Conservation (phyloP, 345 rosid genomes). For the Erodium maritimum region DNA sequence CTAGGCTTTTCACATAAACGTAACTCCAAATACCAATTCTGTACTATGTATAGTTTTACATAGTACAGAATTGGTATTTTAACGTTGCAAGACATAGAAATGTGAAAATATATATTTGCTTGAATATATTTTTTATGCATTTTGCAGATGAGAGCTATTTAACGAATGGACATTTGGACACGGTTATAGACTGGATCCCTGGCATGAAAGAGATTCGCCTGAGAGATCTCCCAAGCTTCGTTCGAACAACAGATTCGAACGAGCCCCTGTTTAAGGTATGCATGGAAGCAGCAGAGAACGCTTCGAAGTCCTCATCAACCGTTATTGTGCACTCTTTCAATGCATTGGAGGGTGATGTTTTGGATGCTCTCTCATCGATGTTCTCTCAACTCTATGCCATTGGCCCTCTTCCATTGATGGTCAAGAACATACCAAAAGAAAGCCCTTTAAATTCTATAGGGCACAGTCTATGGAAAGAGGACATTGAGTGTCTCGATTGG, state of each 20-base stretch:
- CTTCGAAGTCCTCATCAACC: constrained; percentile 2
- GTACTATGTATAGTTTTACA: no score
- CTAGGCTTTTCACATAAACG: no score
- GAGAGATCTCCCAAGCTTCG: constrained; percentile 8
- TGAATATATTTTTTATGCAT: no score
- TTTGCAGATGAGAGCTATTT: constrained; percentile 6
- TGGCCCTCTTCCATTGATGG: constrained; percentile 4
- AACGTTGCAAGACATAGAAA: no score
- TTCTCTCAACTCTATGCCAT: constrained; percentile 4
- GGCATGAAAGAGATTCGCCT: constrained; percentile 1
- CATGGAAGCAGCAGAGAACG: neutral
- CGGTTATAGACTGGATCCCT: constrained; percentile 7
- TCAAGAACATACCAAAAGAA: neutral
- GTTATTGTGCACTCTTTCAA: constrained; percentile 5
- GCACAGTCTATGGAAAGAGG: no score
- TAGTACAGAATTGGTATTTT: no score
- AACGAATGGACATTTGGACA: constrained; percentile 5
- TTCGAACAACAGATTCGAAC: constrained; percentile 1
- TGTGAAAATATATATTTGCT: no score
- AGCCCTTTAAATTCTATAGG: no score
- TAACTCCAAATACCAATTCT: no score
- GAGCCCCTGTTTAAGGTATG: constrained; percentile 3
- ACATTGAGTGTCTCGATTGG: no score
- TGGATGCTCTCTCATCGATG: constrained; percentile 4
- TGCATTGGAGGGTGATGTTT: constrained; percentile 5